Percentiles rank a stretch among this genome's conserved stretches.
Conservation (phyloP, 805 yeast species). For the Pichia paraexigua region DNA sequence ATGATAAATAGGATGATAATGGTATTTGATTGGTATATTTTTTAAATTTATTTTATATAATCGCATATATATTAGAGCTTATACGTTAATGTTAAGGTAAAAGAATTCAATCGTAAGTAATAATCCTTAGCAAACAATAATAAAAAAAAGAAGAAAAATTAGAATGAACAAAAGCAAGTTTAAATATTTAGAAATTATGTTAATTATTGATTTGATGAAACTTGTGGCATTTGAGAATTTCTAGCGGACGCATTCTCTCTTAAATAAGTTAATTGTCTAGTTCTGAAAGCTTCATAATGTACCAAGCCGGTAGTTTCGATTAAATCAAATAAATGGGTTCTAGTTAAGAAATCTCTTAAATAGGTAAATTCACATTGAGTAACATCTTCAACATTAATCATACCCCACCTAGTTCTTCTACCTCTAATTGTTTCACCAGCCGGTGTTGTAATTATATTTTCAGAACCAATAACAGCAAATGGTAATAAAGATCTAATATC, state of each 20-base stretch:
- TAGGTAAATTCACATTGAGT: constrained; percentile 94
- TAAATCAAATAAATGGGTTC: constrained; percentile 93
- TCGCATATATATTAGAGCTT: not conserved
- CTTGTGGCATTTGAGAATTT: constrained; percentile 24
- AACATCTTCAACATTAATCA: constrained; percentile 87
- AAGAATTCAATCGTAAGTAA: not conserved
- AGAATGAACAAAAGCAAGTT: not conserved
- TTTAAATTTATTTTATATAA: not conserved
- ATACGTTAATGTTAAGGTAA: not conserved
- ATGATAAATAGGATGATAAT: not conserved
- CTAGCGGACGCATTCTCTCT: constrained; percentile 73
- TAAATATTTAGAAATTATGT: not conserved
- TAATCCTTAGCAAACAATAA: constrained; percentile 5
- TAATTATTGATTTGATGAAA: constrained; percentile 5
- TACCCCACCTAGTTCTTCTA: constrained; percentile 90
- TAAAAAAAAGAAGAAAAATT: not conserved
- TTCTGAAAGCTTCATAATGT: constrained; percentile 89
- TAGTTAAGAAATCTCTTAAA: constrained; percentile 85
- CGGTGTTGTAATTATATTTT: constrained; percentile 55
- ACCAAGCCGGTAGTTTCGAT: constrained; percentile 83
- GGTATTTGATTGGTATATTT: not conserved
- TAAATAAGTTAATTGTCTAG: constrained; percentile 87
- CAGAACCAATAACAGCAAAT: constrained; percentile 91
- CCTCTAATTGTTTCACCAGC: constrained; percentile 82
- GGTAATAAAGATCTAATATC: constrained; percentile 77